Conservation (phyloP, 805 yeast genomes). For the Kodamaea neixiangensis region DNA sequence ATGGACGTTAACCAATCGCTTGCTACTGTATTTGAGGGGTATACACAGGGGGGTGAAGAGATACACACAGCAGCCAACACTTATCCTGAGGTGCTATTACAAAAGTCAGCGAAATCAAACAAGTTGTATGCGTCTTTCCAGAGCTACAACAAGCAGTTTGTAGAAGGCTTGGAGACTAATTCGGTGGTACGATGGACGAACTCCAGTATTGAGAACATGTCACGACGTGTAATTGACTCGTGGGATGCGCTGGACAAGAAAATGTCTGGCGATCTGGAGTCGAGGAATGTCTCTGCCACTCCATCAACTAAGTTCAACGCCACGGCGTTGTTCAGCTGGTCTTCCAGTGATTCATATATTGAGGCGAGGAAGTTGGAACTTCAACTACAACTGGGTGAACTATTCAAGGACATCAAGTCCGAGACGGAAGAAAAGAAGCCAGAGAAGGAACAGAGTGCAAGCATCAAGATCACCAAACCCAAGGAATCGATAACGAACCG, state of each 20-base stretch:
- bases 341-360: slow-evolving; percentile 42
- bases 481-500: slow-evolving; percentile 24
- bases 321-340: slow-evolving; percentile 44
- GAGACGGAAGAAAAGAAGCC: not conserved
- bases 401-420: not conserved
- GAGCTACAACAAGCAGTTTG: slow-evolving; percentile 36
- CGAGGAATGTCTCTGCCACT: slow-evolving; percentile 2
- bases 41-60: not conserved
- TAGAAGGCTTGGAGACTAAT: slow-evolving; percentile 13
- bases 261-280: slow-evolving; percentile 9
- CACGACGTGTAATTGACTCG: slow-evolving; percentile 21
- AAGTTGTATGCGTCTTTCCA: slow-evolving; percentile 35
- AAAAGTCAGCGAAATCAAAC: slow-evolving; percentile 29
- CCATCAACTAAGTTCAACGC: slow-evolving; percentile 15
- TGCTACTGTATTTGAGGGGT: slow-evolving; percentile 5
- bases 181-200: slow-evolving; percentile 33
- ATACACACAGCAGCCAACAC: not conserved
- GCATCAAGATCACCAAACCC: slow-evolving; percentile 16
- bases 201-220: slow-evolving; percentile 25
- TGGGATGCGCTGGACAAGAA: slow-evolving; percentile 23
- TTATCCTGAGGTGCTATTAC: slow-evolving; percentile 39
- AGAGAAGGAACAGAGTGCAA: slow-evolving; percentile 5
- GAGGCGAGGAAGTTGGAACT: slow-evolving; percentile 32
- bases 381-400: slow-evolving; percentile 12
- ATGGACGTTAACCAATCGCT: slow-evolving; percentile 1